A percentile compares a stretch with the other conserved stretches of the same genome.
These are phyloP conservation scores for Hura crepitans DNA, from an alignment of 441 rosid genomes.

Conservation along the genomic window DNA sequence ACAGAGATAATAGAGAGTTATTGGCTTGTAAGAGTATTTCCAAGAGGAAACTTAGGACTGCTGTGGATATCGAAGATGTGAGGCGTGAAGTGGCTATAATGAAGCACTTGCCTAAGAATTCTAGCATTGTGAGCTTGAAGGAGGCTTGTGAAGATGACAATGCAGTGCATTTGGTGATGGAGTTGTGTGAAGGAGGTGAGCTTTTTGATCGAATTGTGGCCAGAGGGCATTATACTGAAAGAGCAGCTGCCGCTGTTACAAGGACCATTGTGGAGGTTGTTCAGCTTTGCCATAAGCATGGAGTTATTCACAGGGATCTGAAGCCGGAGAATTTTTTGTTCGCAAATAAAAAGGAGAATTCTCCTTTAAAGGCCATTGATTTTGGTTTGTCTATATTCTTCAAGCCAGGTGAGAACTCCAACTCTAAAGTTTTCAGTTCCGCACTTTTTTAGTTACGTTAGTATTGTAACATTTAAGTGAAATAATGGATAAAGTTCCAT, in stretches of 20 bases:
- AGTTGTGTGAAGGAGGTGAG: constrained; percentile 97
- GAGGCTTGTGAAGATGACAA: constrained; percentile 98
- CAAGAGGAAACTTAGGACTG: constrained; percentile 92
- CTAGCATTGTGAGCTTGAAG: constrained; percentile 86
- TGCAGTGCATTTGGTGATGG: constrained; percentile 99
- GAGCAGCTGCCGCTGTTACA: constrained; percentile 94
- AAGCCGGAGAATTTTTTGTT: constrained; percentile 96
- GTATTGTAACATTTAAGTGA: not conserved
- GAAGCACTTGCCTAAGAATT: constrained; percentile 82
- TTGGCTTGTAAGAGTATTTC: constrained; percentile 96
- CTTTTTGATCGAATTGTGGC: constrained; percentile 98
- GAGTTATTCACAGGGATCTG: constrained; percentile 95
- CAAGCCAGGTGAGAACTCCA: constrained; percentile 66
- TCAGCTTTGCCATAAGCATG: constrained; percentile 90
- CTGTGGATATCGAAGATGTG: constrained; percentile 91
- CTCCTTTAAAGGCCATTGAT: constrained; percentile 94
- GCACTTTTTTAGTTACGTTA: too few species aligned
- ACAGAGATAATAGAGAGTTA: constrained; percentile 65
- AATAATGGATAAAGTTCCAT: constrained; percentile 6
- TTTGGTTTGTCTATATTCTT: constrained; percentile 97
- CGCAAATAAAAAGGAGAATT: constrained; percentile 96
- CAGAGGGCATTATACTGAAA: constrained; percentile 93
- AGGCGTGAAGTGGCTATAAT: constrained; percentile 95
- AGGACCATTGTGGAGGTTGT: constrained; percentile 93
- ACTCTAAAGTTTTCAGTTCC: not conserved